Evolutionary conservation across 2,329 filamentous ascomycete species (phyloP).

Genomic region (Microthyrium microscopicum): DNA sequence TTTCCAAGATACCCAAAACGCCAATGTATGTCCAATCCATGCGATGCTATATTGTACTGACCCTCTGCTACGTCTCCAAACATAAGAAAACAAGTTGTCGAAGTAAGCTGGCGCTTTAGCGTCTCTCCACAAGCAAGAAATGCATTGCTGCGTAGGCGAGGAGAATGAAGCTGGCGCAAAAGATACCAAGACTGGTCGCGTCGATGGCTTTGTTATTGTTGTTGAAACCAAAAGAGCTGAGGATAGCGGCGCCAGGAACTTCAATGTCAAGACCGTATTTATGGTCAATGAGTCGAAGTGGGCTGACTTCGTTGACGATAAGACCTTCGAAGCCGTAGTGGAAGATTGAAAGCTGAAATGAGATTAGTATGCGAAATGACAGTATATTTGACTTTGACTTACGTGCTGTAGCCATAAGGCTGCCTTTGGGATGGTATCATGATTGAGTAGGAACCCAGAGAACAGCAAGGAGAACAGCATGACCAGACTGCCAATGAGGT

Average conservation of each 20-base stretch:
- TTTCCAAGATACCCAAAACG: too few species aligned
- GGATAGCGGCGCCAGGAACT: constrained; percentile 81
- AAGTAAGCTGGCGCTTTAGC: too few species aligned
- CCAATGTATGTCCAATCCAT: too few species aligned
- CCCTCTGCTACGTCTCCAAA: too few species aligned
- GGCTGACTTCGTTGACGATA: constrained; percentile 92
- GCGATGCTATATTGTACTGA: too few species aligned
- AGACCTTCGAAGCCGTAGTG: constrained; percentile 94
- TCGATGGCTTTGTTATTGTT: constrained; percentile 76
- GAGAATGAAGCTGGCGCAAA: constrained; percentile 68
- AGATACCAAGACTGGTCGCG: constrained; percentile 62
- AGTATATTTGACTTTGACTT: constrained; percentile 18
- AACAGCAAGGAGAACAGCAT: constrained; percentile 97
- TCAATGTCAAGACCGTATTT: constrained; percentile 96
- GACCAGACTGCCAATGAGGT: constrained; percentile 80
- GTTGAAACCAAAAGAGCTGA: constrained; percentile 90
- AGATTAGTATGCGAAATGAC: constrained; percentile 5
- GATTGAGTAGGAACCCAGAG: constrained; percentile 83
- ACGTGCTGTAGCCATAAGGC: constrained; percentile 79
- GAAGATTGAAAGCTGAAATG: constrained; percentile 68
- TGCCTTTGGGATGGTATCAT: constrained; percentile 73
- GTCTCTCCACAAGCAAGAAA: constrained; percentile 75
- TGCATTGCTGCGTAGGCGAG: constrained; percentile 90
- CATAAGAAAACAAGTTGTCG: too few species aligned
- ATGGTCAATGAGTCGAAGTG: constrained; percentile 75